Conservation (phyloP, 495 filamentous ascomycete species). For the Recurvomyces mirabilis region DNA sequence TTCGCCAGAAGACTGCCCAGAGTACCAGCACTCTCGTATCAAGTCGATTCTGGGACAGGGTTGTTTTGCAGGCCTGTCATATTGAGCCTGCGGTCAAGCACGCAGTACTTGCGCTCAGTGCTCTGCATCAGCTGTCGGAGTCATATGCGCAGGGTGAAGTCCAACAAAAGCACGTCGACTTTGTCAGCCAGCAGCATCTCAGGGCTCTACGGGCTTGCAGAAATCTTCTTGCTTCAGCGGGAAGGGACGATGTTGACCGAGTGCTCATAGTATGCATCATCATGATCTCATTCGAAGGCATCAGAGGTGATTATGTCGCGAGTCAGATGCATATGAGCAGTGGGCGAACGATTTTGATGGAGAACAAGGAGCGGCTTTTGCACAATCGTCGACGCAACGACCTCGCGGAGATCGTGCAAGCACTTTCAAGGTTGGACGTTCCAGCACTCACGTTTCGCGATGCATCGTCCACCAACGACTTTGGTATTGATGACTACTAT, state of each 20-base stretch:
- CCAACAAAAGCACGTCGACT: background rate
- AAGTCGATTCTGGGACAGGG: conserved; percentile 47
- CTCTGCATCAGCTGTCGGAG: conserved; percentile 38
- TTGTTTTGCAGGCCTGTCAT: conserved; percentile 46
- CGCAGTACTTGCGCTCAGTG: conserved; percentile 46
- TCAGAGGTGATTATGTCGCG: conserved; percentile 10
- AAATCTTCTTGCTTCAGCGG: background rate
- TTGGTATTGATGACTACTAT: background rate
- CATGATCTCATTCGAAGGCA: conserved; percentile 8
- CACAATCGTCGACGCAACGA: background rate
- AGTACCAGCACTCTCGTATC: conserved; percentile 40
- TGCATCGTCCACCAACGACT: background rate
- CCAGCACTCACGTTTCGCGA: conserved; percentile 9
- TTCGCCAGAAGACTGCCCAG: conserved; percentile 30
- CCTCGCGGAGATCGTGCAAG: conserved; percentile 4
- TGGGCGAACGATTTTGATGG: conserved; percentile 4
- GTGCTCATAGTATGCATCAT: conserved; percentile 10
- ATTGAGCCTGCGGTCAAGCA: conserved; percentile 49
- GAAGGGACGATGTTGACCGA: conserved; percentile 7
- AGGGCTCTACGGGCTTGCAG: conserved; percentile 1
- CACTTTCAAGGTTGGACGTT: conserved; percentile 5
- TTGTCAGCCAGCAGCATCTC: conserved; percentile 5
- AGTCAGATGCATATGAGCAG: conserved; percentile 2
- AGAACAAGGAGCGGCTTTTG: background rate
- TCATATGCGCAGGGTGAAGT: background rate